Percentiles rank a stretch among this genome's conserved stretches.
phyloP scores from a whole-genome alignment of 2,329 filamentous ascomycete species.

The Paracorniculantispora psalliotae region DNA sequence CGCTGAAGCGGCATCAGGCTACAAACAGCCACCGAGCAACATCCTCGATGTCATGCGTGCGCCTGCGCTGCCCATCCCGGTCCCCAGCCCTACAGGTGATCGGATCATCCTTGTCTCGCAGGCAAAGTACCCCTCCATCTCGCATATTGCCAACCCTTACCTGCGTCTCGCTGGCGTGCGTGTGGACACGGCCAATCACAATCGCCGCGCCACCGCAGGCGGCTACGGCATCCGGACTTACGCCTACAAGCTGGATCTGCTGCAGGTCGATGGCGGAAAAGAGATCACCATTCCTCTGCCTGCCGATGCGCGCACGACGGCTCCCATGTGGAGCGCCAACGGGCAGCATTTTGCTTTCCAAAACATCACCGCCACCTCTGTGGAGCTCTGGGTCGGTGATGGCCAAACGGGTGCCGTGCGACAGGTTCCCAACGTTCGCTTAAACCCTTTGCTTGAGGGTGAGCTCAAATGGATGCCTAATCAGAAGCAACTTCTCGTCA shows the following conservation, averaged over 20 bases:
- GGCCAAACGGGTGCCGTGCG: not conserved
- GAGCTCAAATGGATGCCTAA: conserved; percentile 2
- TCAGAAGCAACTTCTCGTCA: conserved; percentile 8
- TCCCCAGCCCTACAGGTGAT: not conserved
- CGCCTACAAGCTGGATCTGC: conserved; percentile 7
- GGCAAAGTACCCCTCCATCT: conserved; percentile 5
- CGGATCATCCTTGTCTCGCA: conserved; percentile 3
- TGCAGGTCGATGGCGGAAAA: not conserved
- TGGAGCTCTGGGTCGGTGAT: conserved; percentile 7
- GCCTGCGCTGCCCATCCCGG: not conserved
- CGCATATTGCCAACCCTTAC: conserved; percentile 1
- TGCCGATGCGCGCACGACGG: not conserved
- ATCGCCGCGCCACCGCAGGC: conserved; percentile 1
- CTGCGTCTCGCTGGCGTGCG: conserved; percentile 7
- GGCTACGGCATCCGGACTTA: conserved; percentile 9
- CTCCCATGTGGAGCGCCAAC: conserved; percentile 6
- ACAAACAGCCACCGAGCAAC: conserved; percentile 1
- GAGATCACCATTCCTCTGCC: not conserved
- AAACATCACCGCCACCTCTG: conserved; percentile 8
- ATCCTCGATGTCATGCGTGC: conserved; percentile 10
- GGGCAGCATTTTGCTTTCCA: conserved; percentile 5
- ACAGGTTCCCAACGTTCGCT: not conserved
- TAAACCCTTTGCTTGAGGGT: conserved; percentile 1
- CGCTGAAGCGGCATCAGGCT: not conserved
- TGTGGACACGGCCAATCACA: conserved; percentile 4